Base-by-base conservation (phyloP, 1,284 basidiomycete genomes). In the Athelia psychrophila region DNA sequence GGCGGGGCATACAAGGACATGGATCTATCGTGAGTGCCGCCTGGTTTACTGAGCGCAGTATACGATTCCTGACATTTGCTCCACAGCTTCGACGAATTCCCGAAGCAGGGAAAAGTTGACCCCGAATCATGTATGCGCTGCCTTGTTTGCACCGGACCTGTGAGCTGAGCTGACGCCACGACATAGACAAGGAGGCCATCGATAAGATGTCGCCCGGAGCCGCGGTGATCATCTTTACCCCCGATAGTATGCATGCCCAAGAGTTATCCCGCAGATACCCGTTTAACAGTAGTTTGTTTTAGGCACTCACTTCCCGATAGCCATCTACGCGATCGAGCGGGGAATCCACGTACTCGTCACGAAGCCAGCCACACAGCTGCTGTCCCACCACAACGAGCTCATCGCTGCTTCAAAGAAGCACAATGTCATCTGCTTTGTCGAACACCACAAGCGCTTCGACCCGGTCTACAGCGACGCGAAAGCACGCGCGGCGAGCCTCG, bases 401-500 rank as follows among this genome's bases (percentile, higher is more conserved):
- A 84, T 93, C 52, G 76, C 80, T 38, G 80, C 85, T 1, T 92
- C 93, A 10, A 81, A 77, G 60, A 81, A 88, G 67, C 78, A 93
- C 64, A 86, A 88, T 48, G 87, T 95, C 12, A 78, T 94, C 6
- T 95, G 92, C 70, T 93, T 93, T 65, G 93, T 96, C 27, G 94
- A 96, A 68, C 93, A 96, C 62, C 88, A 91, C 70, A 90, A 90
- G 63, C 80, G 86, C 51, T 95, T 91, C 68, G 94, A 97, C 69
- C 94, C 94, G 2, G 93, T 90, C 2, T 96, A 97, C 74, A 90
- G 89, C 59, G 94, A 97, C 68, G 94, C 93, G 25, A 81, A 81
- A 64, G 87, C 83, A 6, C 81, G 88, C 51, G 86, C 92, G 15
- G 80, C 79, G 32, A 74, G 80, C 22, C 78, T 96, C 47, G 94